A percentile compares a stretch with the other conserved stretches of the same genome.
Conservation (phyloP, 768 basidiomycete species). For the Kwoniella dejecticola region DNA sequence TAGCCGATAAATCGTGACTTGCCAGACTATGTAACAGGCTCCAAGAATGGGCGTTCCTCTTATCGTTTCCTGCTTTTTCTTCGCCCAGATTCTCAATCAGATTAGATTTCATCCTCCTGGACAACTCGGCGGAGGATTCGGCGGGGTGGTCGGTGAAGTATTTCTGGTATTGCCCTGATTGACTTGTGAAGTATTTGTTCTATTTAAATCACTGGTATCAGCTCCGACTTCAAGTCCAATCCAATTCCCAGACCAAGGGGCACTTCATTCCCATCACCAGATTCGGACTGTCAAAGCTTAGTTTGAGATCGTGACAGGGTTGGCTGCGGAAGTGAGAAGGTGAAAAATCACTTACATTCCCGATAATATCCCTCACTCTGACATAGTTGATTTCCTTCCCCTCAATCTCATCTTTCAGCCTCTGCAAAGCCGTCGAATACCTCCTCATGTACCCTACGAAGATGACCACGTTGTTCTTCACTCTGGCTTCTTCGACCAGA, state of each 20-base stretch:
- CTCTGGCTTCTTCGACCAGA: conserved; percentile 34
- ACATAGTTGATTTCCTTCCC: conserved; percentile 41
- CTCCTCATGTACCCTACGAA: conserved; percentile 53
- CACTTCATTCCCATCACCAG: too few species aligned
- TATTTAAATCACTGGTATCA: background rate
- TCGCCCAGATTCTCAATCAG: conserved; percentile 29
- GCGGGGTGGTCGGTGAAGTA: conserved; percentile 36
- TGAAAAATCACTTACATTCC: conserved; percentile 30
- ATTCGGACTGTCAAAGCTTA: too few species aligned
- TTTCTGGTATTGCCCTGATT: conserved; percentile 37
- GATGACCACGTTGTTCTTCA: conserved; percentile 29
- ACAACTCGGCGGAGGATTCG: conserved; percentile 9
- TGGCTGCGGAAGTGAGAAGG: too few species aligned
- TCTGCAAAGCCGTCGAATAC: conserved; percentile 42
- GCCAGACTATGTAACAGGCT: conserved; percentile 36
- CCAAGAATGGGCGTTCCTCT: conserved; percentile 28
- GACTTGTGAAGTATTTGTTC: conserved; percentile 41
- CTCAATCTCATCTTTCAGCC: conserved; percentile 40
- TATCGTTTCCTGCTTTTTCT: background rate
- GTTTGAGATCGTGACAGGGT: too few species aligned
- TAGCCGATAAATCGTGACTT: conserved; percentile 44
- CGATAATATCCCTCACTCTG: conserved; percentile 44
- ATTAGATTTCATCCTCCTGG: conserved; percentile 13
- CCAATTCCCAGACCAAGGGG: too few species aligned
- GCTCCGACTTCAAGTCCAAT: too few species aligned